A percentile compares a stretch with the other conserved stretches of the same genome.
These are phyloP conservation scores for Neopestalotiopsis clavispora DNA, from an alignment of 2,329 filamentous ascomycete genomes.

Conservation along the genomic window DNA sequence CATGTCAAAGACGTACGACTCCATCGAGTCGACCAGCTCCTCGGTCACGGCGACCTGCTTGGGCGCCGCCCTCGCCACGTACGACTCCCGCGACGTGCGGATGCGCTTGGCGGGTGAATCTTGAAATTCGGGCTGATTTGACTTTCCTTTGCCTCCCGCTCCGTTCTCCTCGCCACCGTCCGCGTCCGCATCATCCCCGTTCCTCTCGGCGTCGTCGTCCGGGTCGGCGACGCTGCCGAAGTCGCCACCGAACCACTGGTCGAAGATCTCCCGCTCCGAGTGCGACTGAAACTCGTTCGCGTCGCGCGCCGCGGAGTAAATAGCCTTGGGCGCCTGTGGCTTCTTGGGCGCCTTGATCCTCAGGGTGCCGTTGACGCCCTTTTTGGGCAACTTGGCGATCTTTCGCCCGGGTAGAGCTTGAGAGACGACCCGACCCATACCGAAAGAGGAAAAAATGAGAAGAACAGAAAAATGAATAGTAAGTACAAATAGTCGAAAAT, in stretches of 20 bases:
- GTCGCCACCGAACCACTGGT: background rate
- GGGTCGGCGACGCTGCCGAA: background rate
- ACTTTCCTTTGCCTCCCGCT: background rate
- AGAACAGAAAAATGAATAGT: background rate
- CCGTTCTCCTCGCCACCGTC: background rate
- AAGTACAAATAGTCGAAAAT: background rate
- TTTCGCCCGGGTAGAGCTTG: background rate
- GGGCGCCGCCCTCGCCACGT: background rate
- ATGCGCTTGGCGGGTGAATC: background rate
- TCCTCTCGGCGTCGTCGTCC: background rate
- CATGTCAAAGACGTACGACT: slow-evolving; percentile 2
- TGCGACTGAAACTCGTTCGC: background rate
- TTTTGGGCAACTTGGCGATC: background rate
- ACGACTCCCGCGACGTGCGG: slow-evolving; percentile 1
- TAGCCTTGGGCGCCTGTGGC: background rate
- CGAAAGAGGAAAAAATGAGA: background rate
- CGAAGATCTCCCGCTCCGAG: background rate
- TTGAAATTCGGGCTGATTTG: background rate
- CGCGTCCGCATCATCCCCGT: background rate
- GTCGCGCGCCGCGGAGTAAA: background rate
- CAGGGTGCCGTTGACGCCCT: background rate
- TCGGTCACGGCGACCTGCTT: slow-evolving; percentile 7
- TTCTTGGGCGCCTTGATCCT: background rate
- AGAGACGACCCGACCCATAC: background rate
- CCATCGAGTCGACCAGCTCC: slow-evolving; percentile 4